These are phyloP conservation scores for Vaccinium darrowii DNA, from an alignment of 148 eudicot species.

Conservation along the genomic window DNA sequence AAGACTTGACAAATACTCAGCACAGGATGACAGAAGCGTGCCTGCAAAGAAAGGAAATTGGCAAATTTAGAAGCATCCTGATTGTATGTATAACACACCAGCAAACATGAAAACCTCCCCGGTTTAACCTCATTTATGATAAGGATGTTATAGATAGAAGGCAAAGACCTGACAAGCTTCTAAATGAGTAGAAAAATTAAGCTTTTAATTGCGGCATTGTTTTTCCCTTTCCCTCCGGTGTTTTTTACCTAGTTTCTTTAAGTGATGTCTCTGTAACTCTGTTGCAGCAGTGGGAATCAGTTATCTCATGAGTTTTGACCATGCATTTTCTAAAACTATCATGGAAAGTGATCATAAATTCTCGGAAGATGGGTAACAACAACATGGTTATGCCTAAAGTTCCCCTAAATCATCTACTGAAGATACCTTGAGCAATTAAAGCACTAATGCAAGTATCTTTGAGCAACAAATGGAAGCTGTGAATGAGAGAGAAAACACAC, in stretches of 20 bases:
- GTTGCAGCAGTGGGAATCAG: background rate
- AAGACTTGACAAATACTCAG: slow-evolving; percentile 1
- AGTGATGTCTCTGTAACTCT: background rate
- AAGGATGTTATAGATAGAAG: background rate
- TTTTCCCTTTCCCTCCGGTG: background rate
- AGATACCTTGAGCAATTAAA: background rate
- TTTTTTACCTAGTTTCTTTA: background rate
- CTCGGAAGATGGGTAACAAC: background rate
- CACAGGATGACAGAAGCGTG: background rate
- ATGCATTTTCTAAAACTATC: background rate
- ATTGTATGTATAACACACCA: background rate
- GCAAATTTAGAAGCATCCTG: background rate
- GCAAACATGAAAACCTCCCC: background rate
- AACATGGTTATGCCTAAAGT: background rate
- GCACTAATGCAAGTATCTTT: background rate
- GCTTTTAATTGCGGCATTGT: background rate
- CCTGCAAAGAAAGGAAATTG: background rate
- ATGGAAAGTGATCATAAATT: background rate
- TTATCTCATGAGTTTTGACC: background rate
- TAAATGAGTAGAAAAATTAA: too few relatives aligned
- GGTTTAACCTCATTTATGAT: background rate
- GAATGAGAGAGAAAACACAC: background rate
- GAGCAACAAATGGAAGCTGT: background rate
- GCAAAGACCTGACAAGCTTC: background rate
- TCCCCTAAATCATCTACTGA: background rate